These are phyloP conservation scores for Verbena officinalis DNA, from an alignment of 257 asterid species.

Conservation along the genomic window DNA sequence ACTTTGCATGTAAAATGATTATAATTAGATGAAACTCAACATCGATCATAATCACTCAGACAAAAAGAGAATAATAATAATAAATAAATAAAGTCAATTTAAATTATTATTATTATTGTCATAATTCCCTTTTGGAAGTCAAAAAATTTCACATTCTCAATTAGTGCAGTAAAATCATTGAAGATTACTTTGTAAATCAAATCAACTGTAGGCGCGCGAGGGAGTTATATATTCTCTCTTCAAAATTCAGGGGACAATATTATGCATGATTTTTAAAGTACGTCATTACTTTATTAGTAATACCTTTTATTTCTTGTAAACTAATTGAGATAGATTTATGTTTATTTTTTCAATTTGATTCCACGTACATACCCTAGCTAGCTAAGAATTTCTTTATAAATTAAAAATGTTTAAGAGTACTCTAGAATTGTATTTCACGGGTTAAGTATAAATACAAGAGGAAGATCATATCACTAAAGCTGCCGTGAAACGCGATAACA, in stretches of 20 bases:
- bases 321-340: neutral
- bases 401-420: neutral
- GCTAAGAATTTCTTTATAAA: neutral
- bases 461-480: neutral
- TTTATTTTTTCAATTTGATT: neutral
- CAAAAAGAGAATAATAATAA: neutral
- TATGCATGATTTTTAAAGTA: no score
- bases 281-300: no score
- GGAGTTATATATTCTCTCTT: no score
- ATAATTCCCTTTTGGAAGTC: neutral
- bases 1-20: neutral
- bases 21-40: neutral
- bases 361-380: neutral
- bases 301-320: neutral
- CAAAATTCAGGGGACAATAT: neutral
- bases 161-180: neutral
- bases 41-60: neutral
- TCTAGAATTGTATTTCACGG: neutral
- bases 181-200: neutral
- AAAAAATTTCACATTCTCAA: neutral
- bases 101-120: neutral
- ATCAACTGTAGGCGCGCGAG: neutral
- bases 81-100: neutral
- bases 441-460: neutral
- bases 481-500: constrained; percentile 10